Evolutionary conservation across 441 rosid genomes (phyloP).

Genomic region (Corymbia citriodora): DNA sequence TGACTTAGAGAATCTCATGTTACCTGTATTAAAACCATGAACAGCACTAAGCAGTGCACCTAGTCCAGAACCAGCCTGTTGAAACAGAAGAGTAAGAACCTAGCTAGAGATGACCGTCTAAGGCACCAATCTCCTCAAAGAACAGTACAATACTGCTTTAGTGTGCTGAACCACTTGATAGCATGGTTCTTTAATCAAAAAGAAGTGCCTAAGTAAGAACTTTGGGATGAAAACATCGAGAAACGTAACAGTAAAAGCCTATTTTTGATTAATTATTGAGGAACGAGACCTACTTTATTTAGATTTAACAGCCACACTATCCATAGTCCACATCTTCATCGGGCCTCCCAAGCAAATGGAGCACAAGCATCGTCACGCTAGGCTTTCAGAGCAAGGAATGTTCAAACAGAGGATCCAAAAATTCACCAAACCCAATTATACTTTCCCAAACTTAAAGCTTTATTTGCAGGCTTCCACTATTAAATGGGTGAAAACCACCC

Average conservation of each 20-base stretch:
- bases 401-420: neutral
- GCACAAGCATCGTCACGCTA: neutral
- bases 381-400: neutral
- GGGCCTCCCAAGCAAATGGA: neutral
- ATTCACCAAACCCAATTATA: neutral
- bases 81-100: neutral
- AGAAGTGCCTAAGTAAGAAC: neutral
- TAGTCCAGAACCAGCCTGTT: slow-evolving; percentile 80
- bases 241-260: neutral
- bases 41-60: slow-evolving; percentile 90
- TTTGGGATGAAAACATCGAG: neutral
- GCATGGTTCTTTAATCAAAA: neutral
- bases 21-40: slow-evolving; percentile 82
- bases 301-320: neutral
- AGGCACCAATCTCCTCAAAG: neutral
- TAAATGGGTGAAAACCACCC: neutral
- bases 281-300: neutral
- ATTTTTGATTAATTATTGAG: neutral
- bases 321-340: neutral
- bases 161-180: neutral
- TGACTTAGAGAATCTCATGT: neutral
- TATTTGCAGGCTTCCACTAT: neutral
- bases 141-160: neutral
- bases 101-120: neutral
- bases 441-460: neutral